Percentiles rank a stretch among this genome's conserved stretches.
phyloP scores from a whole-genome alignment of 257 asterid genomes.

The Gentiana dahurica region DNA sequence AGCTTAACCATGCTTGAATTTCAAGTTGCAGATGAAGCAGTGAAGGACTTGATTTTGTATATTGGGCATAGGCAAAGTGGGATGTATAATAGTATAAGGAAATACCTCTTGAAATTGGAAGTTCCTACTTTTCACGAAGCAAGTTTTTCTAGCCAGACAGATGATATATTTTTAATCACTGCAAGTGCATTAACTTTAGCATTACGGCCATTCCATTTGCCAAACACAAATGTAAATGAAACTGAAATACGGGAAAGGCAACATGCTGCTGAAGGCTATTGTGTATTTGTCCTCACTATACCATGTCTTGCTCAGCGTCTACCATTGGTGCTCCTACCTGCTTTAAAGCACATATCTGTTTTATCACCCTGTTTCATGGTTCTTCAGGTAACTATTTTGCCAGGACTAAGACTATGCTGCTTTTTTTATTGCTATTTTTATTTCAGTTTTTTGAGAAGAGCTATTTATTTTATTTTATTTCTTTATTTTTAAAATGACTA shows the following conservation, averaged over 20 bases:
- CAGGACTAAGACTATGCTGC: background rate
- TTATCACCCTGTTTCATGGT: slow-evolving; percentile 68
- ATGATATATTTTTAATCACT: slow-evolving; percentile 63
- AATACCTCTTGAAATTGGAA: slow-evolving; percentile 54
- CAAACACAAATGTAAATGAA: slow-evolving; percentile 27
- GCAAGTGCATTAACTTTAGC: slow-evolving; percentile 86
- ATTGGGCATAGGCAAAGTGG: slow-evolving; percentile 59
- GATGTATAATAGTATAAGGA: slow-evolving; percentile 49
- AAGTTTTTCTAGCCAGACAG: slow-evolving; percentile 32
- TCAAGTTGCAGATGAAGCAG: slow-evolving; percentile 43
- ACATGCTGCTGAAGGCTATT: slow-evolving; percentile 57
- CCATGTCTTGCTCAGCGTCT: slow-evolving; percentile 88
- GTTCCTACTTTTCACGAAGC: slow-evolving; percentile 36
- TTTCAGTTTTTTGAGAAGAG: background rate
- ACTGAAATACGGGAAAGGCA: slow-evolving; percentile 27
- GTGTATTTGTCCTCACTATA: slow-evolving; percentile 59
- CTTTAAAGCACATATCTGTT: slow-evolving; percentile 78
- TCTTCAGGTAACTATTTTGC: slow-evolving; percentile 62
- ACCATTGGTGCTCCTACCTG: slow-evolving; percentile 74
- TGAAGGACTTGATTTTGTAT: slow-evolving; percentile 45
- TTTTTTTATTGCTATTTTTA: background rate
- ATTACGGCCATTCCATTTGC: slow-evolving; percentile 67
- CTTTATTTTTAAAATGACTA: too few species aligned
- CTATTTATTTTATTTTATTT: background rate
- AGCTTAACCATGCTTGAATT: slow-evolving; percentile 26